These are phyloP conservation scores for Suhomyces faveliae DNA, from an alignment of 805 yeast genomes.

Conservation along the genomic window DNA sequence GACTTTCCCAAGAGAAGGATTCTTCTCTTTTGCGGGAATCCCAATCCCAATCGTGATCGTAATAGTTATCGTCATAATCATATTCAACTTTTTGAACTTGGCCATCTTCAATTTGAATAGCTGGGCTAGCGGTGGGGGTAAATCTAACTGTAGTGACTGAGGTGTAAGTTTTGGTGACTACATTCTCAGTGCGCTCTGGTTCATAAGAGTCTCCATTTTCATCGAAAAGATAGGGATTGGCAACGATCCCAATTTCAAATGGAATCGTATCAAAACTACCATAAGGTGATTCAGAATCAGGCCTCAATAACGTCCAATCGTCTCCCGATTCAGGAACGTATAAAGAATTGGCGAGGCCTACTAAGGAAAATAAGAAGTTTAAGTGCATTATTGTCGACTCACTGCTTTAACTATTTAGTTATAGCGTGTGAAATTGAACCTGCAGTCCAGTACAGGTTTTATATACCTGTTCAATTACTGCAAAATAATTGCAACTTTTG, in stretches of 20 bases:
- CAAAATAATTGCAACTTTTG: constrained; percentile 1
- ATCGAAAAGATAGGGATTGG: constrained; percentile 23
- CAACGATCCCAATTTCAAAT: constrained; percentile 36
- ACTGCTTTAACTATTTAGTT: not conserved
- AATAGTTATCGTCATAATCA: not conserved
- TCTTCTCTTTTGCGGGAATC: constrained; percentile 7
- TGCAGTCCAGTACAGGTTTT: not conserved
- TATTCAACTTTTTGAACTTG: constrained; percentile 23
- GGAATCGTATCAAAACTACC: constrained; percentile 29
- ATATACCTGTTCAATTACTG: not conserved
- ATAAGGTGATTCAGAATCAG: constrained; percentile 12
- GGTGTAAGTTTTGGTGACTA: constrained; percentile 9
- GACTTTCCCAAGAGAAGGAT: not conserved
- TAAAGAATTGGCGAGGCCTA: not conserved
- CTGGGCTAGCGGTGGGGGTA: constrained; percentile 20
- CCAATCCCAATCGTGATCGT: constrained; percentile 3
- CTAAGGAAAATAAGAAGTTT: not conserved
- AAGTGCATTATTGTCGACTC: not conserved
- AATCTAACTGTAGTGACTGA: constrained; percentile 19
- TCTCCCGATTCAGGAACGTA: constrained; percentile 28
- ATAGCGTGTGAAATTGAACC: not conserved
- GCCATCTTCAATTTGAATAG: constrained; percentile 28
- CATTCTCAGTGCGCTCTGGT: constrained; percentile 10
- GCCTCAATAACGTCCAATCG: constrained; percentile 36
- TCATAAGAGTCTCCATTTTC: constrained; percentile 20